phyloP scores from a whole-genome alignment of 805 yeast genomes.

The Sungouiozyma ichnusensis region DNA sequence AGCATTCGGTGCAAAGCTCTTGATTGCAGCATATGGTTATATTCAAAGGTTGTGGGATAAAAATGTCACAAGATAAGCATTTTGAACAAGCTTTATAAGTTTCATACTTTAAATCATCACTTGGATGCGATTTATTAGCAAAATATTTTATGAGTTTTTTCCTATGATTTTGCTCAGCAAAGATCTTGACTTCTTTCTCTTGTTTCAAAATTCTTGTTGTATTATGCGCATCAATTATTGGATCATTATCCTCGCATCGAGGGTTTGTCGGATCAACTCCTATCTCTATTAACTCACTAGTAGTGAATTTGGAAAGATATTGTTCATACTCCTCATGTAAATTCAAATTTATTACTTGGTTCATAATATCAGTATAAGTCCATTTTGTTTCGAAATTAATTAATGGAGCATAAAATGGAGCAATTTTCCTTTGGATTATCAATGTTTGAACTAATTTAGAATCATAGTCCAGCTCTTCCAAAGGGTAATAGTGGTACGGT shows the following conservation, averaged over 20 bases:
- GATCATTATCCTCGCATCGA: not conserved
- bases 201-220: constrained; percentile 36
- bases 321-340: constrained; percentile 43
- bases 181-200: constrained; percentile 48
- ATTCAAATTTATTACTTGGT: constrained; percentile 36
- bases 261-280: not conserved
- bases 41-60: constrained; percentile 33
- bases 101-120: constrained; percentile 34
- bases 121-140: constrained; percentile 2
- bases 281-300: not conserved
- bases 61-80: constrained; percentile 90
- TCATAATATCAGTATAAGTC: constrained; percentile 56
- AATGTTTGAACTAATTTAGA: constrained; percentile 65
- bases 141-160: not conserved
- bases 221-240: constrained; percentile 4
- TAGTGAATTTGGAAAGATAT: constrained; percentile 5
- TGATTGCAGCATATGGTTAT: constrained; percentile 81
- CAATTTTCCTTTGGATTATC: constrained; percentile 57
- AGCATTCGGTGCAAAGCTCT: constrained; percentile 91
- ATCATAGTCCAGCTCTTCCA: constrained; percentile 60
- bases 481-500: constrained; percentile 77
- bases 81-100: constrained; percentile 62
- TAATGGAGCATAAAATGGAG: constrained; percentile 84
- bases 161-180: constrained; percentile 39
- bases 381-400: constrained; percentile 63